A percentile compares a stretch with the other conserved stretches of the same genome.
These are phyloP conservation scores for Peronospora belbahrii DNA, from an alignment of 352 stramenopile species.

Conservation along the genomic window DNA sequence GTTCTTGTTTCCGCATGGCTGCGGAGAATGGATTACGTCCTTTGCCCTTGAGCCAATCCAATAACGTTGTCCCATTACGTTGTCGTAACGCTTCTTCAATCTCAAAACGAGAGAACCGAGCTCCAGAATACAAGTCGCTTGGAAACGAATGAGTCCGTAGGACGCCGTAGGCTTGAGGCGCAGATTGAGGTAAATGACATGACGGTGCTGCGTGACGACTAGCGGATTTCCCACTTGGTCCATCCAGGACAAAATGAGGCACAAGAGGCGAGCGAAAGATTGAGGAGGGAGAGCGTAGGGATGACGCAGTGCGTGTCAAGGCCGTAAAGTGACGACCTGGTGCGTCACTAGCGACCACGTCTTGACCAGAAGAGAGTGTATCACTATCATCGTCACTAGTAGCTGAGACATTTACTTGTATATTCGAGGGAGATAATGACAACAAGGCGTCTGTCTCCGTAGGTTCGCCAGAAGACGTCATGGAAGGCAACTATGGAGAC, in stretches of 20 bases:
- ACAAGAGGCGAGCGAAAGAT: conserved; percentile 33
- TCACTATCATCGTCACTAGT: conserved; percentile 16
- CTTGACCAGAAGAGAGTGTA: conserved; percentile 12
- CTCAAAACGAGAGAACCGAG: conserved; percentile 68
- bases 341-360: conserved; percentile 12
- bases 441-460: conserved; percentile 41
- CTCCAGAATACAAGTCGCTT: conserved; percentile 62
- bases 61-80: conserved; percentile 53
- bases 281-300: conserved; percentile 27
- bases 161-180: conserved; percentile 35
- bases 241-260: conserved; percentile 17
- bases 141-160: conserved; percentile 76
- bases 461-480: conserved; percentile 25
- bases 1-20: conserved; percentile 21
- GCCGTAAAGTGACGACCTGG: conserved; percentile 6
- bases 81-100: conserved; percentile 64
- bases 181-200: neutral
- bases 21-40: conserved; percentile 28
- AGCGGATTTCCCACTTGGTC: conserved; percentile 4
- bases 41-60: conserved; percentile 57
- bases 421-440: conserved; percentile 7
- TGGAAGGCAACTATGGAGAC: conserved; percentile 1
- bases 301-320: conserved; percentile 20
- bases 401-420: conserved; percentile 12
- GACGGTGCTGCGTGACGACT: conserved; percentile 5